Percentiles rank a stretch among this genome's conserved stretches.
These are phyloP conservation scores for Mycena sp. DNA, from an alignment of 1,284 basidiomycete species.

Conservation along the genomic window DNA sequence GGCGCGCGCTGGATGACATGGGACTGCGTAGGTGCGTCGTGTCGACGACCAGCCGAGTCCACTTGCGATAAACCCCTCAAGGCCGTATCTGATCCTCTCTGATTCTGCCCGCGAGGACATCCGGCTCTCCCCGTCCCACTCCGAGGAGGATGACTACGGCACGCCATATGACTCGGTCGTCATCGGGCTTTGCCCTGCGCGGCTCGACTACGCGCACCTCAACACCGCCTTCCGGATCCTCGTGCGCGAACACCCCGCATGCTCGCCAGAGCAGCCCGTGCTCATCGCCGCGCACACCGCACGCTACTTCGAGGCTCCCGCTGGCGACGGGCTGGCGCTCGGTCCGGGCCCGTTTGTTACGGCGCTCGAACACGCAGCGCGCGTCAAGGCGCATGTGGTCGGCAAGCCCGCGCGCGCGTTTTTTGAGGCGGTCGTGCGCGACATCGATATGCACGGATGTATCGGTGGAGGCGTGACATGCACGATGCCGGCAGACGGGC, in stretches of 20 bases:
- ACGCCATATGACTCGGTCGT: slow-evolving; percentile 58
- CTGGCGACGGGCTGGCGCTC: slow-evolving; percentile 58
- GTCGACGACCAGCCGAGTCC: too few relatives aligned
- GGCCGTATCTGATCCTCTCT: slow-evolving; percentile 70
- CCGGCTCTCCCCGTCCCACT: slow-evolving; percentile 3
- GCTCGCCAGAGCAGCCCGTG: too few relatives aligned
- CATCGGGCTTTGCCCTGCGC: slow-evolving; percentile 68
- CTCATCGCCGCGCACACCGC: too few relatives aligned
- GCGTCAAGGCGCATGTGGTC: slow-evolving; percentile 56
- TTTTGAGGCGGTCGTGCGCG: slow-evolving; percentile 63
- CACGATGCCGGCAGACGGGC: slow-evolving; percentile 39
- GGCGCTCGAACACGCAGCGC: slow-evolving; percentile 67
- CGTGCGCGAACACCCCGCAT: too few relatives aligned
- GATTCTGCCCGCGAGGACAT: slow-evolving; percentile 64
- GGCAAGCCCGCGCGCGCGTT: slow-evolving; percentile 69
- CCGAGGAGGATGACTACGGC: not conserved
- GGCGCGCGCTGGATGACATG: slow-evolving; percentile 52
- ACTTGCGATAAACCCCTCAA: slow-evolving; percentile 32
- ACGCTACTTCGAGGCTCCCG: slow-evolving; percentile 51
- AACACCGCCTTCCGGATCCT: too few relatives aligned
- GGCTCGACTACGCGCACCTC: too few relatives aligned
- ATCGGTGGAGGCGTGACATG: too few relatives aligned
- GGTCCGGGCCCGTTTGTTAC: slow-evolving; percentile 77
- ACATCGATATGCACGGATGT: slow-evolving; percentile 46
- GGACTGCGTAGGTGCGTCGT: slow-evolving; percentile 52